Evolutionary conservation across 1,284 basidiomycete genomes (phyloP), one percentile per base, ranked within the genome.

Genomic region (Trichosporon asahii): DNA sequence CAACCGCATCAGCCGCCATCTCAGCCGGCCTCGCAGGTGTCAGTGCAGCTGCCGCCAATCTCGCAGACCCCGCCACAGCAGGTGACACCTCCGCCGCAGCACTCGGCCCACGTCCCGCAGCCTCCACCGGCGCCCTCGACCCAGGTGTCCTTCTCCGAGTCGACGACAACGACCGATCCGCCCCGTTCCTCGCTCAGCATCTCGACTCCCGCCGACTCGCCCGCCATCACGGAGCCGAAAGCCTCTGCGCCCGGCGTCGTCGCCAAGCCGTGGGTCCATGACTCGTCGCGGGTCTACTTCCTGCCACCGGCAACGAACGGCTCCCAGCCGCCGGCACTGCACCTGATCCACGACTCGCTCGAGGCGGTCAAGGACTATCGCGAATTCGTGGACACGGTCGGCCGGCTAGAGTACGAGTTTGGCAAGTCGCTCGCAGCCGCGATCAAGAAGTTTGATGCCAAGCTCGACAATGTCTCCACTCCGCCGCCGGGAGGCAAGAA

Each of bases 371-470:
- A 55, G 14, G 74, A 75, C 25, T 75, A 75, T 67, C 72, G 73
- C 60, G 74, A 75, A 53, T 72, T 74, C 53, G 66, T 74, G 15
- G 74, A 75, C 33, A 70, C 70, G 9, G 23, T 75, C 37, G 71
- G 72, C 31, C 65, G 67, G 11, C 46, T 75, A 23, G 70, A 75
- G 40, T 53, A 46, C 25, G 74, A 74, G 67, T 74, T 67, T 44
- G 74, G 74, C 14, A 69, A 68, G 8, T 46, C 64, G 6, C 66
- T 75, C 18, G 33, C 68, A 2, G 64, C 69, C 3, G 74, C 72
- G 1, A 71, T 72, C 15, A 72, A 67, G 35, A 75, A 70, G 67
- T 68, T 75, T 18, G 73, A 75, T 31, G 18, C 27, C 6, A 66
- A 67, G 25, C 66, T 75, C 5, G 73, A 74, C 57, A 12, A 18